phyloP scores from a whole-genome alignment of 2,329 filamentous ascomycete species.

The Sarocladium kiliense region DNA sequence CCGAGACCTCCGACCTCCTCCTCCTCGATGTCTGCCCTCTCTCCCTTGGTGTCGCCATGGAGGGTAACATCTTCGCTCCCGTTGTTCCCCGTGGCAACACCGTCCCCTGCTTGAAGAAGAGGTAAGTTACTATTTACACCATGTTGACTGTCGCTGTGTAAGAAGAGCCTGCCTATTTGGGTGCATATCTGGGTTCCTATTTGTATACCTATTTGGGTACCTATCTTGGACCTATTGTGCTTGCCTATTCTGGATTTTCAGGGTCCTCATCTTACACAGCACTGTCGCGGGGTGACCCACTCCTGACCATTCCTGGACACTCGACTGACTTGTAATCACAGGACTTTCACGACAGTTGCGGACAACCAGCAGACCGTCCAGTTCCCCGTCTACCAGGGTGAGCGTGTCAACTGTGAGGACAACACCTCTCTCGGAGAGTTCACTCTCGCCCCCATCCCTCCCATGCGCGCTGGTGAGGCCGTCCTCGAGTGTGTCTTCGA shows the following conservation, averaged over 20 bases:
- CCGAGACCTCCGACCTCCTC: conserved; percentile 89
- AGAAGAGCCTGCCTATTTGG: neutral
- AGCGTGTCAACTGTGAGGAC: conserved; percentile 96
- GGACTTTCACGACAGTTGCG: conserved; percentile 77
- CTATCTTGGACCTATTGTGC: neutral
- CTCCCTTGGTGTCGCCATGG: conserved; percentile 98
- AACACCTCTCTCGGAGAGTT: conserved; percentile 98
- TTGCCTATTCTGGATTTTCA: neutral
- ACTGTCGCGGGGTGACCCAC: neutral
- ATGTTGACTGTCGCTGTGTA: neutral
- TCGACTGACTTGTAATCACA: conserved; percentile 5
- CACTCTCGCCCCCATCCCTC: conserved; percentile 80
- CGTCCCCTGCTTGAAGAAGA: conserved; percentile 76
- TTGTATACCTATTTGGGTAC: neutral
- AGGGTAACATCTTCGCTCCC: conserved; percentile 48
- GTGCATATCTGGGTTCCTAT: neutral
- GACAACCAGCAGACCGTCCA: conserved; percentile 73
- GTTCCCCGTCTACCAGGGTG: conserved; percentile 93
- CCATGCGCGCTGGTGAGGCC: conserved; percentile 87
- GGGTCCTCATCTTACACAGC: neutral
- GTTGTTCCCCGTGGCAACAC: conserved; percentile 57
- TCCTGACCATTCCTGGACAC: neutral
- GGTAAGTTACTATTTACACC: neutral
- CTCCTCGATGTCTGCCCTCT: conserved; percentile 95
- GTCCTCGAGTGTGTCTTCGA: conserved; percentile 98